phyloP scores from a whole-genome alignment of 306 rosid genomes.

The Adenanthera pavonina region DNA sequence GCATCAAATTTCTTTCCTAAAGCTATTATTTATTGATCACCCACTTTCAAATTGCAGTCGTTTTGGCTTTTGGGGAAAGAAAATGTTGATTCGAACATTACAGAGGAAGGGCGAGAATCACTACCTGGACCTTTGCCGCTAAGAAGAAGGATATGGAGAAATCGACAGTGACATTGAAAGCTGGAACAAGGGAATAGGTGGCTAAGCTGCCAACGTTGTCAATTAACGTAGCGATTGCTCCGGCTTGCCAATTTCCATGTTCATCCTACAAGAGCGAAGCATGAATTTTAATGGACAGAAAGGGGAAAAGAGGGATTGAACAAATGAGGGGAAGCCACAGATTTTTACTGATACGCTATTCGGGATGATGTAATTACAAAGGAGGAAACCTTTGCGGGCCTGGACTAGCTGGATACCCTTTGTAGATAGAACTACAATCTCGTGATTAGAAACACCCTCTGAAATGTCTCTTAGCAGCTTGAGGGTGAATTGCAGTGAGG shows the following conservation, averaged over 20 bases:
- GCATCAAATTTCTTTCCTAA: not conserved
- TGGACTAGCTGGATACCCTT: constrained; percentile 18
- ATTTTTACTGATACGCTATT: constrained; percentile 34
- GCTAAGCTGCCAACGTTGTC: constrained; percentile 40
- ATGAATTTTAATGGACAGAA: not conserved
- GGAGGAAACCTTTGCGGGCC: constrained; percentile 37
- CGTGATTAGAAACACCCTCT: not conserved
- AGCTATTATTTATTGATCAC: not conserved
- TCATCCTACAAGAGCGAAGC: constrained; percentile 40
- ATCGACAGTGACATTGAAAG: constrained; percentile 38
- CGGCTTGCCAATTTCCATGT: constrained; percentile 58
- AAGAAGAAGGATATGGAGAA: constrained; percentile 48
- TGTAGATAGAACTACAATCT: not conserved
- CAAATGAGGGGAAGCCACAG: not conserved
- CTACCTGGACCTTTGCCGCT: constrained; percentile 45
- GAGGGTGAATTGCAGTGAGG: not conserved
- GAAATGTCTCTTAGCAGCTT: constrained; percentile 13
- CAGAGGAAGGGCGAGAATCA: not conserved
- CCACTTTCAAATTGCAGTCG: not conserved
- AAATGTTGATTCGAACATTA: not conserved
- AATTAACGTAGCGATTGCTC: constrained; percentile 56
- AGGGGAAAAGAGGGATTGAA: not conserved
- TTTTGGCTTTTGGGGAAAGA: not conserved
- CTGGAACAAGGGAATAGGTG: not conserved
- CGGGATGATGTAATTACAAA: constrained; percentile 30